Evolutionary conservation across 2,329 filamentous ascomycete species (phyloP).

Genomic region (Rhexocercosporidium sp.): DNA sequence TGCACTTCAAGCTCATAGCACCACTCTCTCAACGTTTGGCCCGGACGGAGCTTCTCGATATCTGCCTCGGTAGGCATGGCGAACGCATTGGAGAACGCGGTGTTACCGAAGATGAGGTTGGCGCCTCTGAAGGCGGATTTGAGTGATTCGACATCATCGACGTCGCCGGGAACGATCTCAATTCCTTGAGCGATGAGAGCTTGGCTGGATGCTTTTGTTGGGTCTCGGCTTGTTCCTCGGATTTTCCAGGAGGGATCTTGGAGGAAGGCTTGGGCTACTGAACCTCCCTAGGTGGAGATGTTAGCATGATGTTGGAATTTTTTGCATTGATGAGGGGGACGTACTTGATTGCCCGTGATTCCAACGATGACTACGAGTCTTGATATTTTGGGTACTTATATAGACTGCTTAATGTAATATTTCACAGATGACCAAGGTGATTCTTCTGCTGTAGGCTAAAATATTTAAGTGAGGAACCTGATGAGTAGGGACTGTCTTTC

Average conservation of each 20-base stretch:
- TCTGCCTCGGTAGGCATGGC: neutral
- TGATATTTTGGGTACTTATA: constrained; percentile 12
- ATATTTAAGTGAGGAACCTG: too few relatives aligned
- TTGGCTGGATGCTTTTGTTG: constrained; percentile 47
- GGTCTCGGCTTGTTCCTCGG: constrained; percentile 54
- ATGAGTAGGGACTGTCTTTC: too few relatives aligned
- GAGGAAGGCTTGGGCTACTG: constrained; percentile 52
- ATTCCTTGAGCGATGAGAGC: constrained; percentile 49
- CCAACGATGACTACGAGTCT: constrained; percentile 19
- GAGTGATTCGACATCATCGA: constrained; percentile 33
- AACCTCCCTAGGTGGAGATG: constrained; percentile 47
- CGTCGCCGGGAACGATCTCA: constrained; percentile 46
- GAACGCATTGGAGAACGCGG: constrained; percentile 40
- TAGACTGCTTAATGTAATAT: too few relatives aligned
- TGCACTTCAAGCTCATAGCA: constrained; percentile 53
- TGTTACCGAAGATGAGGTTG: constrained; percentile 46
- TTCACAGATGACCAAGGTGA: too few relatives aligned
- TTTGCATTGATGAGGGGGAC: neutral
- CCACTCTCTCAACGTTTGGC: constrained; percentile 37
- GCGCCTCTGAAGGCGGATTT: constrained; percentile 45
- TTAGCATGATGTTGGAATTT: neutral
- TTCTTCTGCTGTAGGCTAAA: too few relatives aligned
- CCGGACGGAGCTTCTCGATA: constrained; percentile 40
- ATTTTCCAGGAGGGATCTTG: constrained; percentile 50
- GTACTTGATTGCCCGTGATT: constrained; percentile 18